Base-by-base conservation (phyloP, 805 yeast genomes). In the Ogataea thermomethanolica region DNA sequence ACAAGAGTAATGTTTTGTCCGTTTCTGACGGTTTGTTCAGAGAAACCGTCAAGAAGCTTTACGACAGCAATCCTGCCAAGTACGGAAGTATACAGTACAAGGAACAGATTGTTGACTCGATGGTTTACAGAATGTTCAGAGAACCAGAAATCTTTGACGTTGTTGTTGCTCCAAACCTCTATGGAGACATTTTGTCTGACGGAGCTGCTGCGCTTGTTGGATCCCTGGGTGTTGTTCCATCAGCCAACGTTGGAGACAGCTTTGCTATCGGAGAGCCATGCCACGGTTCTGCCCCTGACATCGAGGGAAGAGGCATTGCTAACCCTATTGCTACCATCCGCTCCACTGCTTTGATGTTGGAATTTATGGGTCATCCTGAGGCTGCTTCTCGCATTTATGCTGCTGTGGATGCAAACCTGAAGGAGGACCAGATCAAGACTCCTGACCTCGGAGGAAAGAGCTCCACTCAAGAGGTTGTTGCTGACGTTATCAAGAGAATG, bases 211-310 rank as follows among this genome's bases (percentile, higher is more conserved):
- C 98, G 11, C 75, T 90, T 42, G 96, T 91, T 43, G 99, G 99
- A 36, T 91, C 98, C 23, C 77, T 93, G 50, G 99, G 99, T 61
- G 95, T 93, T 43, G 97, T 93, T 42, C 98, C 99, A 58, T 84
- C 95, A 39, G 98, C 98, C 46, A 93, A 93, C 60, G 99, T 93
- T 49, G 99, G 99, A 58, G 96, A 89, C 62, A 69, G 74, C 62
- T 91, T 93, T 61, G 97, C 95, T 49, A 88, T 93, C 61, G 99
- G 99, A 64, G 99, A 93, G 71, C 99, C 99, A 61, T 90, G 97
- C 63, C 99, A 93, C 69, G 99, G 99, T 47, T 86, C 96, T 41
- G 99, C 99, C 40, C 99, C 99, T 42, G 99, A 93, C 65, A 93
- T 93, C 53, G 96, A 90, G 63, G 99, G 99, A 55, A 81, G 76